Percentiles rank a stretch among this genome's conserved stretches.
phyloP scores from a whole-genome alignment of 2,329 filamentous ascomycete genomes.

The Rhynchosporium graminicola region DNA sequence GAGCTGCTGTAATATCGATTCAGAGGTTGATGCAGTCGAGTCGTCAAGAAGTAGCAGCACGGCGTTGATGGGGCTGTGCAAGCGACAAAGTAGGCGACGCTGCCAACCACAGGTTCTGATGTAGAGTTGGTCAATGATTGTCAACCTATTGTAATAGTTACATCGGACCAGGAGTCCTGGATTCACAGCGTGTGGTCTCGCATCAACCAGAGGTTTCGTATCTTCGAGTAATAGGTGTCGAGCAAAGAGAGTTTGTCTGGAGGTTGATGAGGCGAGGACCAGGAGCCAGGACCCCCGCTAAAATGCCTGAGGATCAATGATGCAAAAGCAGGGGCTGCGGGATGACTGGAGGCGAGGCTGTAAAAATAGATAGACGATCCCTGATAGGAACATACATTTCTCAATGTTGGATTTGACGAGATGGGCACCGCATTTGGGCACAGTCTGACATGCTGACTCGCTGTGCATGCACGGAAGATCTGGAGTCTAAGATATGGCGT shows the following conservation, averaged over 20 bases:
- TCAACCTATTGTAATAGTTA: slow-evolving; percentile 21
- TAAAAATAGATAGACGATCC: slow-evolving; percentile 26
- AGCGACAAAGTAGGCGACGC: slow-evolving; percentile 20
- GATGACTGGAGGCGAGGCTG: slow-evolving; percentile 3
- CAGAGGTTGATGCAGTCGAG: slow-evolving; percentile 22
- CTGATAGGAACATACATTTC: not conserved
- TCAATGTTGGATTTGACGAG: not conserved
- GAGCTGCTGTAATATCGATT: slow-evolving; percentile 21
- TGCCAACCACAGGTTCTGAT: slow-evolving; percentile 30
- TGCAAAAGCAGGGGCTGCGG: slow-evolving; percentile 1
- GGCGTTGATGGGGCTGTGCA: slow-evolving; percentile 34
- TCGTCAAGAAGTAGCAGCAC: slow-evolving; percentile 25
- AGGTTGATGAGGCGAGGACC: slow-evolving; percentile 26
- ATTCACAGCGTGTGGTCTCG: slow-evolving; percentile 17
- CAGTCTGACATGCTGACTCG: not conserved
- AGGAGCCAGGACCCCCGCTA: slow-evolving; percentile 25
- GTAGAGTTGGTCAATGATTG: slow-evolving; percentile 24
- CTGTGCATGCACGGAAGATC: not conserved
- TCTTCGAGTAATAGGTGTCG: slow-evolving; percentile 10
- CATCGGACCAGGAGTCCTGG: slow-evolving; percentile 19
- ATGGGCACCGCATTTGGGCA: not conserved
- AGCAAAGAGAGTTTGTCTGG: slow-evolving; percentile 4
- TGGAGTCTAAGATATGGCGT: slow-evolving; percentile 3
- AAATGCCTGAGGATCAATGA: slow-evolving; percentile 18
- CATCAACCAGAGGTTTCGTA: slow-evolving; percentile 17